phyloP scores from a whole-genome alignment of 2,329 filamentous ascomycete species.

The Phoma herbarum region DNA sequence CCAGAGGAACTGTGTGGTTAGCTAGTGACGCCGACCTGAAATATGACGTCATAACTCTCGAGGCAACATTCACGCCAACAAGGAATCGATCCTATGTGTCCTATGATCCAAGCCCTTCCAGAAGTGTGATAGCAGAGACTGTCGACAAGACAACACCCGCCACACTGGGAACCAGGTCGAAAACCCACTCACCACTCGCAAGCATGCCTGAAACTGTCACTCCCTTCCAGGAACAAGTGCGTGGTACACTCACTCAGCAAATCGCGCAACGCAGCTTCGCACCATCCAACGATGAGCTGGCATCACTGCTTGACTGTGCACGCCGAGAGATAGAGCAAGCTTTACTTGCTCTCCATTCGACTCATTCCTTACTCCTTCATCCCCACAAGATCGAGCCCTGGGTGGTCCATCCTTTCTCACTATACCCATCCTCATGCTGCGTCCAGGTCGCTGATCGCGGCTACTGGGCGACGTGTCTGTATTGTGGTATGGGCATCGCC shows the following conservation, averaged over 20 bases:
- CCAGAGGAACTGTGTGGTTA: conserved; percentile 2
- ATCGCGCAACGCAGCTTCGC: neutral
- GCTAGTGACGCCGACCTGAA: neutral
- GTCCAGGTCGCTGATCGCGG: neutral
- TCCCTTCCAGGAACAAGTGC: neutral
- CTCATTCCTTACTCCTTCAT: neutral
- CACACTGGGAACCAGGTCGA: too few relatives aligned
- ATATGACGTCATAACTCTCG: neutral
- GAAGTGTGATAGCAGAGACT: neutral
- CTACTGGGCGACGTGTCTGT: neutral
- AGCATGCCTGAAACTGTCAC: neutral
- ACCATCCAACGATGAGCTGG: neutral
- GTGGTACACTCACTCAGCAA: neutral
- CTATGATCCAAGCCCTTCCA: too few relatives aligned
- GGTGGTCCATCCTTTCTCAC: neutral
- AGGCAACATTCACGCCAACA: neutral
- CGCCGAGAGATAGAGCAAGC: neutral
- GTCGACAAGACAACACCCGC: neutral
- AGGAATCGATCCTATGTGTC: too few relatives aligned
- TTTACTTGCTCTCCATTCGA: neutral
- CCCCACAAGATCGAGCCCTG: neutral
- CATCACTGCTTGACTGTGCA: neutral
- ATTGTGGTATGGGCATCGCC: neutral
- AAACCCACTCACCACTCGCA: neutral
- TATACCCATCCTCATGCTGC: neutral